A percentile compares a stretch with the other conserved stretches of the same genome.
Conservation (phyloP, 805 yeast species). For the Teunomyces cretensis region DNA sequence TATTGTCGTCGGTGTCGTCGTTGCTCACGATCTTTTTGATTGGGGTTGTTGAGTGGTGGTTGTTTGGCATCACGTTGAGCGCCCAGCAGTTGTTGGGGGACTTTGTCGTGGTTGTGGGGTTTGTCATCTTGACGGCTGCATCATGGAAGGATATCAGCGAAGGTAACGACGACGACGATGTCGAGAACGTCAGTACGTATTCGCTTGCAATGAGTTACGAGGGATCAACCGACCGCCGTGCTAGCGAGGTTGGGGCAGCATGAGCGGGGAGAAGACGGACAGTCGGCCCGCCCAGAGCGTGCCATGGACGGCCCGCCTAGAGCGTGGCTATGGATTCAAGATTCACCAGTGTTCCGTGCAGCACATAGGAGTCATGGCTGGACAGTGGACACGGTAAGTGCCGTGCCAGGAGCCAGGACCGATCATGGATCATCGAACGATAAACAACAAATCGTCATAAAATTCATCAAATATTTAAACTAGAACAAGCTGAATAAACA, state of each 20-base stretch:
- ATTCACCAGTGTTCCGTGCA: too few relatives aligned
- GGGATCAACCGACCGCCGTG: neutral
- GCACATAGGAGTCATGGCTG: too few relatives aligned
- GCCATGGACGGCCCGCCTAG: too few relatives aligned
- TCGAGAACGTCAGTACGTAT: slow-evolving; percentile 40
- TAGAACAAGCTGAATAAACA: too few relatives aligned
- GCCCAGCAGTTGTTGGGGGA: slow-evolving; percentile 67
- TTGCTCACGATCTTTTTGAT: slow-evolving; percentile 76
- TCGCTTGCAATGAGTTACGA: slow-evolving; percentile 40
- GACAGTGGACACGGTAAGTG: too few relatives aligned
- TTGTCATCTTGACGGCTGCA: slow-evolving; percentile 60
- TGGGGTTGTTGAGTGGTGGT: slow-evolving; percentile 70
- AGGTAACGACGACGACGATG: slow-evolving; percentile 46
- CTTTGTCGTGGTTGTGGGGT: slow-evolving; percentile 65
- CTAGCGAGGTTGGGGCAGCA: neutral
- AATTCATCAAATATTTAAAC: too few relatives aligned
- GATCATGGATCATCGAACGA: too few relatives aligned
- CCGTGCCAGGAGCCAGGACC: too few relatives aligned
- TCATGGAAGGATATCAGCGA: slow-evolving; percentile 65
- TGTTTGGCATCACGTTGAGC: slow-evolving; percentile 60
- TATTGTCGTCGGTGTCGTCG: slow-evolving; percentile 67
- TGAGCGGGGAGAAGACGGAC: too few relatives aligned
- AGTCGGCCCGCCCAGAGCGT: too few relatives aligned
- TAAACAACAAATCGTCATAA: too few relatives aligned
- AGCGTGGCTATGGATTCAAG: too few relatives aligned